Evolutionary conservation across 768 basidiomycete species (phyloP).

Genomic region (Podaxis sp.): DNA sequence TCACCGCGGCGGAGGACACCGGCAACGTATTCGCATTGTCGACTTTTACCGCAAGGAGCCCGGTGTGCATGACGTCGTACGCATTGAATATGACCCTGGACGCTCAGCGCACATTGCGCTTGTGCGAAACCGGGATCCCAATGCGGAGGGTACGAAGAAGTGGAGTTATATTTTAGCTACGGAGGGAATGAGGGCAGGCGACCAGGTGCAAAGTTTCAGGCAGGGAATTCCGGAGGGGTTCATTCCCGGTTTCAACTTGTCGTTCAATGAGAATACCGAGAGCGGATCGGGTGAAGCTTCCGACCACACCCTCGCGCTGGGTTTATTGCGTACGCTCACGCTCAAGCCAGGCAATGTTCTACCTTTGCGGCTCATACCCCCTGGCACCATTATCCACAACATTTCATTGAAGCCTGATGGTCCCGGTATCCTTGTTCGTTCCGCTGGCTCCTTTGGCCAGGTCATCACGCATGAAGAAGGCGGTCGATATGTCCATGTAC

Average conservation of each 20-base stretch:
- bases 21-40: constrained; percentile 77
- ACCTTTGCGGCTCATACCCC: constrained; percentile 86
- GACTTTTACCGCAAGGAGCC: constrained; percentile 81
- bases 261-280: constrained; percentile 18
- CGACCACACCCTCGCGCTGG: constrained; percentile 69
- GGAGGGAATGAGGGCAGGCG: constrained; percentile 86
- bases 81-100: constrained; percentile 97
- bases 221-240: constrained; percentile 77
- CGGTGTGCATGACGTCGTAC: constrained; percentile 84
- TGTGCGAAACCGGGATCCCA: constrained; percentile 58
- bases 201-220: constrained; percentile 83
- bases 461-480: constrained; percentile 75
- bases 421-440: constrained; percentile 79
- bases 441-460: constrained; percentile 85
- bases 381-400: constrained; percentile 88
- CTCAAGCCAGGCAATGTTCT: constrained; percentile 92
- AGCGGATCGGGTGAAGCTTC: constrained; percentile 30
- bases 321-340: constrained; percentile 79
- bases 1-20: constrained; percentile 89
- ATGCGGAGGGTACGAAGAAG: constrained; percentile 48
- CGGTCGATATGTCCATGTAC: constrained; percentile 76
- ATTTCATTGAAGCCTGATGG: constrained; percentile 76
- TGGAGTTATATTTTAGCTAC: constrained; percentile 95
- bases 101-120: constrained; percentile 94
- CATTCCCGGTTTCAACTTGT: constrained; percentile 48